Conservation (phyloP, 805 yeast species). For the Teunomyces aglyptinius region DNA sequence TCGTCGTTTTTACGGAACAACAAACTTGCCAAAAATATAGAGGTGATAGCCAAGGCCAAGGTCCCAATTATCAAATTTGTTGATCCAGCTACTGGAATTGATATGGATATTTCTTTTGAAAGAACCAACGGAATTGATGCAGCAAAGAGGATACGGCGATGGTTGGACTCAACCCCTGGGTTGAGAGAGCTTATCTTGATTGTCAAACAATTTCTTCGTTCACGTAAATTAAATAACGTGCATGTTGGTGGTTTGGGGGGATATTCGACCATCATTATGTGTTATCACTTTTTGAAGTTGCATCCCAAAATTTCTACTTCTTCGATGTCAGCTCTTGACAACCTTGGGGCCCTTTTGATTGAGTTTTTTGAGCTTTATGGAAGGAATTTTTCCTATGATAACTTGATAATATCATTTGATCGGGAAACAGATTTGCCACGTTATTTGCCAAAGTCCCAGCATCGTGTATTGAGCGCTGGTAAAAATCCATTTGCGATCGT, state of each 20-base stretch:
- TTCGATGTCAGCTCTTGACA: constrained; percentile 64
- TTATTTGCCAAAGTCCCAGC: constrained; percentile 57
- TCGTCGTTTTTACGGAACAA: constrained; percentile 64
- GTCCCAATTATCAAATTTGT: constrained; percentile 93
- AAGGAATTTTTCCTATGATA: constrained; percentile 79
- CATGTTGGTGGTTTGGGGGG: constrained; percentile 96
- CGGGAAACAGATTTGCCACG: constrained; percentile 51
- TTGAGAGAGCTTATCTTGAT: constrained; percentile 78
- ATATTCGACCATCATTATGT: constrained; percentile 84
- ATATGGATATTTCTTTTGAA: constrained; percentile 89
- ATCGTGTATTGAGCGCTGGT: constrained; percentile 49
- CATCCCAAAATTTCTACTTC: constrained; percentile 77
- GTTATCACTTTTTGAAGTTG: constrained; percentile 68
- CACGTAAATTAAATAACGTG: constrained; percentile 78
- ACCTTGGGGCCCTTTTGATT: constrained; percentile 80
- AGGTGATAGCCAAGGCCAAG: constrained; percentile 84
- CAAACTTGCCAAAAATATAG: constrained; percentile 67
- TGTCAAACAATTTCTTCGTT: constrained; percentile 79
- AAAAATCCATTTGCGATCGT: constrained; percentile 63
- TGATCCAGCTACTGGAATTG: constrained; percentile 67
- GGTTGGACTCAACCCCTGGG: constrained; percentile 76
- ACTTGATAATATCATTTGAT: constrained; percentile 66
- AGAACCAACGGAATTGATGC: constrained; percentile 79
- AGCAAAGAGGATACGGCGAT: constrained; percentile 69
- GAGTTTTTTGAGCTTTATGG: constrained; percentile 95